Evolutionary conservation across 2,329 filamentous ascomycete genomes (phyloP), one percentile per base, ranked within the genome.

Genomic region (Exophiala phaeomuriformis): DNA sequence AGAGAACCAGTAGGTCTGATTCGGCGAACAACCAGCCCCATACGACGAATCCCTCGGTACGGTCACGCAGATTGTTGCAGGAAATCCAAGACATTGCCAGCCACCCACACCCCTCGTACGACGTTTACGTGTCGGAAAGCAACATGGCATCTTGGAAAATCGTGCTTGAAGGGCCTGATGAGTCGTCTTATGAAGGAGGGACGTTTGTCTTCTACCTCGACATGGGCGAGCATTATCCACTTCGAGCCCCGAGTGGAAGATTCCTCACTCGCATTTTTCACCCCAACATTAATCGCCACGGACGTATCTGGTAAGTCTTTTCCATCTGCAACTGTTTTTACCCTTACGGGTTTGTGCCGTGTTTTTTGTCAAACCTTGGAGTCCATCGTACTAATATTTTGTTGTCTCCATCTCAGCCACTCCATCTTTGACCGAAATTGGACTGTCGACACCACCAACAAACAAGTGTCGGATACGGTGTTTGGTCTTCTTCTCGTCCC

Each of bases 131-230:
- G 29, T 68, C 63, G 27, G 69, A 71, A 50, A 56, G 58, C 29
- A 69, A 72, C 51, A 67, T 72, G 53, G 62, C 59, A 1, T 70
- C 72, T 60, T 72, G 67, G 69, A 72, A 73, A 54, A 58, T 72
- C 4, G 66, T 70, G 5, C 69, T 73, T 62, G 53, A 64, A 45
- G 70, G 67, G 10, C 64, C 69, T 5, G 55, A 60, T 9, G 63
- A 58, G 5, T 62, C 65, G 43, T 57, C 68, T 1, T 71, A 71
- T 47, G 57, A 61, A 1, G 56, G 52, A 12, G 68, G 66, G 27
- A 64, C 61, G 0, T 71, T 71, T 58, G 27, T 71, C 28, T 56
- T 72, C 3, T 71, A 71, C 51, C 57, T 70, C 2, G 64, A 69
- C 40, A 68, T 69, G 58, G 65, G 61, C 7, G 64, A 69, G 3